phyloP scores from a whole-genome alignment of 768 basidiomycete genomes.

The Tricholoma matsutake region DNA sequence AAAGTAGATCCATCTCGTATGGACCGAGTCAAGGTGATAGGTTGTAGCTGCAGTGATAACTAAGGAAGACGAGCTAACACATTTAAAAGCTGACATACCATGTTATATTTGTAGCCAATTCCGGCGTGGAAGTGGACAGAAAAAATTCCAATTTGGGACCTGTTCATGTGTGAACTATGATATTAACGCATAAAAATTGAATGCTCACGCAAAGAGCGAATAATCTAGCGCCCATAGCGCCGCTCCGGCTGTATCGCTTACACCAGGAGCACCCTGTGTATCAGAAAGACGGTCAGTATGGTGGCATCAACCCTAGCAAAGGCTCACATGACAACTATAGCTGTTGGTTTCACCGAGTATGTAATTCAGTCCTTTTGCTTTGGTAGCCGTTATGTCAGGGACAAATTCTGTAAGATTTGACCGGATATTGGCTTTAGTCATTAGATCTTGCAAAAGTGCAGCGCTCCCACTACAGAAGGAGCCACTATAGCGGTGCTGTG shows the following conservation, averaged over 20 bases:
- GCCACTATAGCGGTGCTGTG: constrained; percentile 58
- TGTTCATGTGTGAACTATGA: background rate
- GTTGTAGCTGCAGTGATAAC: constrained; percentile 51
- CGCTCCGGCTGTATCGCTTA: constrained; percentile 55
- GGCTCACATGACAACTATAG: constrained; percentile 40
- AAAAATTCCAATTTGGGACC: constrained; percentile 41
- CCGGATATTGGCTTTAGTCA: constrained; percentile 58
- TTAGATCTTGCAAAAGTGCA: constrained; percentile 57
- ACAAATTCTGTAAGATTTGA: constrained; percentile 51
- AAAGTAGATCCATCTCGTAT: constrained; percentile 53
- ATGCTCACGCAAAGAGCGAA: constrained; percentile 39
- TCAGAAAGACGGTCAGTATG: background rate
- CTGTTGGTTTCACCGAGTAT: constrained; percentile 65
- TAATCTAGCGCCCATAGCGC: constrained; percentile 60
- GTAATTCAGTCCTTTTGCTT: constrained; percentile 46
- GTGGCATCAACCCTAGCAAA: background rate
- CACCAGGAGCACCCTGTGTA: constrained; percentile 35
- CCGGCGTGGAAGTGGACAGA: constrained; percentile 64
- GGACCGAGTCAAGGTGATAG: constrained; percentile 52
- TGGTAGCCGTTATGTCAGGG: constrained; percentile 52
- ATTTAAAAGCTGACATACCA: constrained; percentile 34
- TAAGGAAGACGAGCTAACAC: background rate
- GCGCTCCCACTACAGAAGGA: constrained; percentile 56
- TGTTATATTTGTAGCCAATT: constrained; percentile 68
- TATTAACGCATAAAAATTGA: background rate